A percentile compares a stretch with the other conserved stretches of the same genome.
Conservation (phyloP, 805 yeast species). For the Zygotorulaspora chibaensis region DNA sequence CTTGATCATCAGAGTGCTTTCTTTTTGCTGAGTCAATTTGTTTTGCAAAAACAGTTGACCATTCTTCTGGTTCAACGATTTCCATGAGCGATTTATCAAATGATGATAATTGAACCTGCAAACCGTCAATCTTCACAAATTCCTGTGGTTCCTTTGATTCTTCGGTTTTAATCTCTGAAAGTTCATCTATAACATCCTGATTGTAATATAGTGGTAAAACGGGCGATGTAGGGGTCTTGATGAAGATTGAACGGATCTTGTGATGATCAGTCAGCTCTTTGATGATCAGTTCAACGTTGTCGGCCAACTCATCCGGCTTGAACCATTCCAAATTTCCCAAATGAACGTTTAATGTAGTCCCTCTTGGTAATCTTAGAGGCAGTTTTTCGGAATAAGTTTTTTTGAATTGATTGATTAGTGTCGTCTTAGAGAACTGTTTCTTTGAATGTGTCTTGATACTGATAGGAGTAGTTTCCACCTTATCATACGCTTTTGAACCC, state of each 20-base stretch:
- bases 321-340: constrained; percentile 53
- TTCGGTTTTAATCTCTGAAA: constrained; percentile 29
- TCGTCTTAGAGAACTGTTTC: constrained; percentile 40
- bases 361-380: constrained; percentile 64
- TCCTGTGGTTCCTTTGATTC: constrained; percentile 22
- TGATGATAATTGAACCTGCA: constrained; percentile 46
- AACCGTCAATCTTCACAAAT: constrained; percentile 34
- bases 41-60: constrained; percentile 56
- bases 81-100: constrained; percentile 81
- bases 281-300: constrained; percentile 56
- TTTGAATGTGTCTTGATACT: constrained; percentile 48
- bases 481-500: constrained; percentile 81
- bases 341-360: constrained; percentile 59
- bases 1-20: constrained; percentile 20
- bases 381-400: constrained; percentile 54
- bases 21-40: constrained; percentile 44
- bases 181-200: constrained; percentile 43
- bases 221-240: constrained; percentile 72
- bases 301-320: constrained; percentile 47
- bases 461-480: constrained; percentile 59
- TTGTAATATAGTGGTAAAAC: constrained; percentile 77
- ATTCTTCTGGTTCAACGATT: constrained; percentile 71
- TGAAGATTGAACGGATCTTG: constrained; percentile 52
- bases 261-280: constrained; percentile 41
- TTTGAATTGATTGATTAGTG: constrained; percentile 55